Evolutionary conservation across 2,329 filamentous ascomycete species (phyloP).

Genomic region (Scedosporium aurantiacum): DNA sequence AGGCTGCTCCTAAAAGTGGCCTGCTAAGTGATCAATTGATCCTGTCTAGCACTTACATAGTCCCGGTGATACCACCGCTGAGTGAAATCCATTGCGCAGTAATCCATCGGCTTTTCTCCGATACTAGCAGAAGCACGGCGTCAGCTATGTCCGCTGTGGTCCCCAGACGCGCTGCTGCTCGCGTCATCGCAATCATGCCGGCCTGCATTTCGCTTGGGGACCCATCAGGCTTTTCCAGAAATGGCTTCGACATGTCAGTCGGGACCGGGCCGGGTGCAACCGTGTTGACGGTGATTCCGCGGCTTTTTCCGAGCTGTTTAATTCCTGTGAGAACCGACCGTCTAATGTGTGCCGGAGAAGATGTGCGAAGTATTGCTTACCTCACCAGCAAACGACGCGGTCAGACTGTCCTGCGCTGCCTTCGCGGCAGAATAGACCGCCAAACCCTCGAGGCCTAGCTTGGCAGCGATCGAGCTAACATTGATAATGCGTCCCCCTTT

Average conservation of each 20-base stretch:
- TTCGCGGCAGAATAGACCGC: slow-evolving; percentile 23
- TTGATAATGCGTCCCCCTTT: slow-evolving; percentile 24
- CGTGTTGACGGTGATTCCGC: slow-evolving; percentile 32
- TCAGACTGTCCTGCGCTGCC: slow-evolving; percentile 24
- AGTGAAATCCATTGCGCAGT: slow-evolving; percentile 29
- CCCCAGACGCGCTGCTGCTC: slow-evolving; percentile 22
- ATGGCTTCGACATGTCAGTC: slow-evolving; percentile 19
- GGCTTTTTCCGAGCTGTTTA: slow-evolving; percentile 20
- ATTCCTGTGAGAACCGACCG: no score
- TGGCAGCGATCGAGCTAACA: slow-evolving; percentile 19
- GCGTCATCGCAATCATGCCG: slow-evolving; percentile 14
- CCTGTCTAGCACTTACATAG: no score
- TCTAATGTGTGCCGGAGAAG: no score
- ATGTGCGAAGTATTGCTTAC: slow-evolving; percentile 11
- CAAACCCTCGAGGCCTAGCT: slow-evolving; percentile 3
- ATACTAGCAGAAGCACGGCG: slow-evolving; percentile 25
- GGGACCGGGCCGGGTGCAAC: slow-evolving; percentile 26
- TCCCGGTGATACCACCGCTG: slow-evolving; percentile 21
- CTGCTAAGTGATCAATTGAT: no score
- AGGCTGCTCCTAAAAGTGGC: no score
- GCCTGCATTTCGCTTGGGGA: slow-evolving; percentile 12
- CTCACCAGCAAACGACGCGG: slow-evolving; percentile 21
- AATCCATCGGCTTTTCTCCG: slow-evolving; percentile 30
- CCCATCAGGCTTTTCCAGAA: slow-evolving; percentile 7
- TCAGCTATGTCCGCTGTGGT: slow-evolving; percentile 29